These are phyloP conservation scores for Blastocystis sp. DNA, from an alignment of 352 stramenopile genomes.

Conservation along the genomic window DNA sequence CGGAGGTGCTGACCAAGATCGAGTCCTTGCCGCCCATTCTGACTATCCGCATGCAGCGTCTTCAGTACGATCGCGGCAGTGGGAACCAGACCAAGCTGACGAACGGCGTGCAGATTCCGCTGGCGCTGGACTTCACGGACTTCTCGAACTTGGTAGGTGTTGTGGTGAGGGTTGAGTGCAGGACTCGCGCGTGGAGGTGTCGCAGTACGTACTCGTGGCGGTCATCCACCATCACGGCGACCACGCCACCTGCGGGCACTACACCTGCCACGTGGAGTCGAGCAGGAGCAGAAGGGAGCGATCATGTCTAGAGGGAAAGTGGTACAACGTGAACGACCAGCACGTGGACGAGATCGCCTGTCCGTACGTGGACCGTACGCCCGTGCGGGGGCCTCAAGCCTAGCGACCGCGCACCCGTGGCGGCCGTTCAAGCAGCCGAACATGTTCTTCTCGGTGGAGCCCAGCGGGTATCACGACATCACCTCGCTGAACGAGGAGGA, in stretches of 20 bases:
- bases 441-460: constrained; percentile 20
- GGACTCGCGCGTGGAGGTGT: constrained; percentile 21
- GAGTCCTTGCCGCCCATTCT: constrained; percentile 14
- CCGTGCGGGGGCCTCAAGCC: neutral
- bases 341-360: constrained; percentile 51
- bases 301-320: constrained; percentile 11
- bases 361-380: constrained; percentile 30
- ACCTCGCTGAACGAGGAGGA: neutral
- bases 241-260: constrained; percentile 39
- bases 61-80: constrained; percentile 56
- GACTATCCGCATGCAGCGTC: constrained; percentile 46
- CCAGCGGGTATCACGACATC: constrained; percentile 21
- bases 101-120: constrained; percentile 58
- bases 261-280: constrained; percentile 39
- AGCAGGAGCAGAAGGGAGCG: neutral
- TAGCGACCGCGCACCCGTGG: constrained; percentile 30
- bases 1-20: constrained; percentile 52
- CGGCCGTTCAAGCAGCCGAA: constrained; percentile 35
- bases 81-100: constrained; percentile 59
- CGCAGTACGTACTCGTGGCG: constrained; percentile 37
- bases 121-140: constrained; percentile 16
- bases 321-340: constrained; percentile 45
- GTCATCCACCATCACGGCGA: constrained; percentile 57
- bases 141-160: constrained; percentile 25
- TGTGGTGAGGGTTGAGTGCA: neutral